Percentiles rank a stretch among this genome's conserved stretches.
Conservation (phyloP, 495 filamentous ascomycete genomes). For the Aspergillus hancockii region DNA sequence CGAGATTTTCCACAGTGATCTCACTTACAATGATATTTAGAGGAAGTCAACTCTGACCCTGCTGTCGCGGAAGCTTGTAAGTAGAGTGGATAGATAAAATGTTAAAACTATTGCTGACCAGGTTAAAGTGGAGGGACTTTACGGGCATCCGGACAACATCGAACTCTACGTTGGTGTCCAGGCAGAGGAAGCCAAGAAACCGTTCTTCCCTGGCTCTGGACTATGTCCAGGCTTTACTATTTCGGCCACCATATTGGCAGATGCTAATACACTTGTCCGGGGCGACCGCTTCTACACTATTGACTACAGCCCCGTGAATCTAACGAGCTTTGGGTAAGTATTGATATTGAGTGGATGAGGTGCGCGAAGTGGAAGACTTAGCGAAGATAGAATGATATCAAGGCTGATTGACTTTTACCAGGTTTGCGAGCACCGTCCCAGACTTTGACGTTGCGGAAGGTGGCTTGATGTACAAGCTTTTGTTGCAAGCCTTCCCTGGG, state of each 20-base stretch:
- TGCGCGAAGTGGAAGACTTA: too few relatives aligned
- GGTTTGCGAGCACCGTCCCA: conserved; percentile 51
- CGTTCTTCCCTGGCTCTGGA: conserved; percentile 39
- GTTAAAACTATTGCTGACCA: conserved; percentile 43
- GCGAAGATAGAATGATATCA: neutral
- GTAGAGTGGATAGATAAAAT: conserved; percentile 57
- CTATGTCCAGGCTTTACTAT: conserved; percentile 43
- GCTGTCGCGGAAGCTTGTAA: conserved; percentile 60
- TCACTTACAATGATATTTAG: neutral
- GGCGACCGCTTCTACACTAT: conserved; percentile 49
- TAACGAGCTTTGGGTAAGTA: conserved; percentile 63
- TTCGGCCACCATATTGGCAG: conserved; percentile 41
- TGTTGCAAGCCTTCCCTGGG: conserved; percentile 65
- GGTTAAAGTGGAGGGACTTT: conserved; percentile 52
- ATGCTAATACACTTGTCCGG: conserved; percentile 45
- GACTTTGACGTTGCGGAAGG: conserved; percentile 63
- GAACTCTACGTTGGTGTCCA: conserved; percentile 49
- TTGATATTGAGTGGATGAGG: neutral
- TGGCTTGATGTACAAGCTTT: conserved; percentile 69
- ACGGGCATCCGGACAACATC: conserved; percentile 59
- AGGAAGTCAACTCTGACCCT: conserved; percentile 62
- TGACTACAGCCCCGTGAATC: conserved; percentile 60
- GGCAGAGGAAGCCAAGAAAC: conserved; percentile 43
- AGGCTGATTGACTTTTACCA: neutral
- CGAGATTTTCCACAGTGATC: neutral